A percentile compares a stretch with the other conserved stretches of the same genome.
Evolutionary conservation across 768 basidiomycete genomes (phyloP).

Genomic region (Lanmaoa rubissima): DNA sequence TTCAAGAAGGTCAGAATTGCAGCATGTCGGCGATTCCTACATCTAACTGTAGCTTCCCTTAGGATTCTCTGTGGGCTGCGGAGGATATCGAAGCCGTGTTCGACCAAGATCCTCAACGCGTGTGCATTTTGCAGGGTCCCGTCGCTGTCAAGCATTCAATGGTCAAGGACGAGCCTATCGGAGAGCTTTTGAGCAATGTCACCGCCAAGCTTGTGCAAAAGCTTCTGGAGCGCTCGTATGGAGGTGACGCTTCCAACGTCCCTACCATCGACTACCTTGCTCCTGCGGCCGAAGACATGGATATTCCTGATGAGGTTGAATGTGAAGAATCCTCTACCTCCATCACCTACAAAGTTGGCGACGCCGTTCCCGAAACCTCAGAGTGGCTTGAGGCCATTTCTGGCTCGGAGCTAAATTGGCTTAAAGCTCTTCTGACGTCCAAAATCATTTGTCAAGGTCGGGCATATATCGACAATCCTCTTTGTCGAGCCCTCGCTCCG

Average conservation of each 20-base stretch:
- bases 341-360: slow-evolving; percentile 51
- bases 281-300: slow-evolving; percentile 41
- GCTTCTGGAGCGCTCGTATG: slow-evolving; percentile 76
- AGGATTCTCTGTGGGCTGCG: slow-evolving; percentile 97
- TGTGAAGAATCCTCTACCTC: slow-evolving; percentile 42
- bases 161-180: slow-evolving; percentile 91
- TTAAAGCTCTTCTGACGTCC: slow-evolving; percentile 79
- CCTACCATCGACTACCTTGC: slow-evolving; percentile 87
- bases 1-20: slow-evolving; percentile 85
- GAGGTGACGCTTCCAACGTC: slow-evolving; percentile 67
- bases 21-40: background rate
- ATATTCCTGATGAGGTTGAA: slow-evolving; percentile 42
- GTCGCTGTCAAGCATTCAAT: slow-evolving; percentile 88
- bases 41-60: slow-evolving; percentile 11
- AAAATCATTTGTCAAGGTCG: slow-evolving; percentile 84
- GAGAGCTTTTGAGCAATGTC: slow-evolving; percentile 87
- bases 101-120: slow-evolving; percentile 97
- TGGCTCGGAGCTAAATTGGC: slow-evolving; percentile 81
- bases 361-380: slow-evolving; percentile 53
- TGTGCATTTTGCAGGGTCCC: slow-evolving; percentile 96
- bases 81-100: slow-evolving; percentile 99
- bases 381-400: slow-evolving; percentile 85
- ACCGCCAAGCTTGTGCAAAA: slow-evolving; percentile 73
- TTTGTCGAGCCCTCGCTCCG: slow-evolving; percentile 83
- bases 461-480: slow-evolving; percentile 84